These are phyloP conservation scores for Wilcoxina mikolae DNA, from an alignment of 495 filamentous ascomycete genomes.

Conservation along the genomic window DNA sequence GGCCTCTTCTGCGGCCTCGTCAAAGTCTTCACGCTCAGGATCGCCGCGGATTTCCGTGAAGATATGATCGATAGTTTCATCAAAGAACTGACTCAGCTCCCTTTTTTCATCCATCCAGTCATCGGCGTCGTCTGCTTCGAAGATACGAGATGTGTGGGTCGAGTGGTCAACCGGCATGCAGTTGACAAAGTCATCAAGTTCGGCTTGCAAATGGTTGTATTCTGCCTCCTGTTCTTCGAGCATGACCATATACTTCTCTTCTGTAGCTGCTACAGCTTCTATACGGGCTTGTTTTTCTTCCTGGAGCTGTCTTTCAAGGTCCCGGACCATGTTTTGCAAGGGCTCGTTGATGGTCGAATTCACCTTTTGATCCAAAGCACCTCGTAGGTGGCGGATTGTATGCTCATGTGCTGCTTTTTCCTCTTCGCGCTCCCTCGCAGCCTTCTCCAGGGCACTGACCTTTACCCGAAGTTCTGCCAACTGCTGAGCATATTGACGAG, in stretches of 20 bases:
- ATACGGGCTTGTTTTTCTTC: constrained; percentile 12
- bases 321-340: background rate
- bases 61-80: constrained; percentile 24
- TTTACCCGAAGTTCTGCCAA: background rate
- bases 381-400: constrained; percentile 15
- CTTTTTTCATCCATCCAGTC: constrained; percentile 24
- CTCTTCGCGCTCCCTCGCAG: constrained; percentile 7
- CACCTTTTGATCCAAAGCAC: constrained; percentile 8
- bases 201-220: constrained; percentile 23
- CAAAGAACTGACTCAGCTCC: constrained; percentile 23
- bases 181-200: constrained; percentile 26
- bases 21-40: constrained; percentile 22
- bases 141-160: constrained; percentile 12
- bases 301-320: constrained; percentile 14
- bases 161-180: constrained; percentile 26
- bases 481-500: background rate
- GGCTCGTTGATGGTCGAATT: constrained; percentile 4
- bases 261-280: constrained; percentile 5
- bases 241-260: constrained; percentile 19
- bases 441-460: background rate
- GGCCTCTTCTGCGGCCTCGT: constrained; percentile 24
- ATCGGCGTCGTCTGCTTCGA: background rate
- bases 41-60: constrained; percentile 23
- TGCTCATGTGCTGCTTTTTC: constrained; percentile 19
- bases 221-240: constrained; percentile 21